Percentiles rank a stretch among this genome's conserved stretches.
These are phyloP conservation scores for Rachicladosporium sp. DNA, from an alignment of 2,329 filamentous ascomycete species.

Conservation along the genomic window DNA sequence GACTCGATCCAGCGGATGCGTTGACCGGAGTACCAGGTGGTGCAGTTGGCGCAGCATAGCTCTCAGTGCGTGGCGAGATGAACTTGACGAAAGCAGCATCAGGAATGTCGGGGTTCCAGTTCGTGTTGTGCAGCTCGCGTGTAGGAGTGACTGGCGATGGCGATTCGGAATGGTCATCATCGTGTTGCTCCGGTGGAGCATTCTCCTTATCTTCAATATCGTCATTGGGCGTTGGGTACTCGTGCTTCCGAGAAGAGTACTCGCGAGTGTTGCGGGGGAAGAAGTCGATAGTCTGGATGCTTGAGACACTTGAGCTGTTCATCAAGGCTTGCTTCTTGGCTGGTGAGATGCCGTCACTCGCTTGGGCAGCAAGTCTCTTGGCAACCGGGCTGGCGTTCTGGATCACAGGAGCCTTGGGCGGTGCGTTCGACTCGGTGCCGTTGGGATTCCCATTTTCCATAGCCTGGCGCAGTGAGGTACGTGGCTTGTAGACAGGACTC, in stretches of 20 bases:
- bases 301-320: constrained; percentile 23
- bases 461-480: constrained; percentile 5
- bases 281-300: constrained; percentile 28
- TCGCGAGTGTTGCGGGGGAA: constrained; percentile 26
- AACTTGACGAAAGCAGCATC: constrained; percentile 5
- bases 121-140: constrained; percentile 11
- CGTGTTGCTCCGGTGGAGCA: constrained; percentile 1
- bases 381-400: background rate
- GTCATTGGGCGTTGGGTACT: constrained; percentile 12
- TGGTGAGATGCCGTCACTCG: too few relatives aligned
- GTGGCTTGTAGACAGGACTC: constrained; percentile 27
- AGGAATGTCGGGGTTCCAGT: constrained; percentile 12
- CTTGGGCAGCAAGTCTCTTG: too few relatives aligned
- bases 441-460: background rate
- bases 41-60: constrained; percentile 10
- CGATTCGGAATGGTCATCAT: background rate
- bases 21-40: constrained; percentile 19
- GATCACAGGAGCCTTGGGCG: background rate
- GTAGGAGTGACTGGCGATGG: constrained; percentile 10
- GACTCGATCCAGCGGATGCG: background rate
- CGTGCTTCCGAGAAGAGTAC: constrained; percentile 23
- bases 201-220: constrained; percentile 14
- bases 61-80: constrained; percentile 2
- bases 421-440: constrained; percentile 5
- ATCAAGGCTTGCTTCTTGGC: constrained; percentile 12